A percentile compares a stretch with the other conserved stretches of the same genome.
Evolutionary conservation across 306 rosid species (phyloP).

Genomic region (Fagus sylvatica): DNA sequence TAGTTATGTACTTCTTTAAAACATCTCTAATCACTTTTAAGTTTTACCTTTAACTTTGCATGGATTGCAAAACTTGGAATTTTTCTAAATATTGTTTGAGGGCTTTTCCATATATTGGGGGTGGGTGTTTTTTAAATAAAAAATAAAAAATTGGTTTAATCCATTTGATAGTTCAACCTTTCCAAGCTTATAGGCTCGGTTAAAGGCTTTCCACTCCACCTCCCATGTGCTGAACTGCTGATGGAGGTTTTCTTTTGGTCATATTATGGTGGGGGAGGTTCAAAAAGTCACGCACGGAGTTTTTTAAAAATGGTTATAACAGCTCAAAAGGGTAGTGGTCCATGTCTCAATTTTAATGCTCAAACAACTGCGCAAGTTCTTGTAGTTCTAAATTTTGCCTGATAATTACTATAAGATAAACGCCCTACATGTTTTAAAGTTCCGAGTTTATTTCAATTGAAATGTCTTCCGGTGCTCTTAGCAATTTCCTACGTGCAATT

Average conservation of each 20-base stretch:
- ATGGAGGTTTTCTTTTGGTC: not conserved
- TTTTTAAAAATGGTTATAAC: not conserved
- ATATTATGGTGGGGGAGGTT: not conserved
- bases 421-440: not conserved
- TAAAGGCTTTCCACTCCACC: not conserved
- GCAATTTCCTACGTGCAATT: not conserved
- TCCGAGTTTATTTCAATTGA: not conserved
- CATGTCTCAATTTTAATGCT: not conserved
- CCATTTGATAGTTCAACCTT: not conserved
- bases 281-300: not conserved
- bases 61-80: too few species aligned
- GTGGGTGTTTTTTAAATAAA: too few species aligned
- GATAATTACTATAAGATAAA: not conserved
- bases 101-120: too few species aligned
- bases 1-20: too few species aligned
- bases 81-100: too few species aligned
- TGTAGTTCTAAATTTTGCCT: not conserved
- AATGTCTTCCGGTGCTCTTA: not conserved
- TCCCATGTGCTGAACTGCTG: constrained; percentile 4
- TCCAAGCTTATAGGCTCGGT: not conserved
- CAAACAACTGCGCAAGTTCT: not conserved
- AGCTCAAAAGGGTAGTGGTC: constrained; percentile 12
- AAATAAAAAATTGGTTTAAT: not conserved
- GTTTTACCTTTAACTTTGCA: too few species aligned
- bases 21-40: too few species aligned